These are phyloP conservation scores for Dactylis glomerata DNA, from an alignment of 176 grass and related monocot species.

Conservation along the genomic window DNA sequence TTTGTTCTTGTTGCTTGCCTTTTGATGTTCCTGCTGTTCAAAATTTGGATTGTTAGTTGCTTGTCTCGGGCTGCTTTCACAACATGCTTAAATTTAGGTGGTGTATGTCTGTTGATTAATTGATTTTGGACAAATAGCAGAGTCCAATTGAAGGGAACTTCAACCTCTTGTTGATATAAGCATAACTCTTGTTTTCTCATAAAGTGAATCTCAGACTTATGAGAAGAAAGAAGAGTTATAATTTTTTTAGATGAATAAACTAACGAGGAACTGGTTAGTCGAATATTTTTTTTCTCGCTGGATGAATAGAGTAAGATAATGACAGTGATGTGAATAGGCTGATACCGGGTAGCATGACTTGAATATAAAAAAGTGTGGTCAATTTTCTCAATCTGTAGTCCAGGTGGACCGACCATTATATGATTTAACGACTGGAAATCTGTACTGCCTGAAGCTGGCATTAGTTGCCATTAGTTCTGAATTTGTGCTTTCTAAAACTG, in stretches of 20 bases:
- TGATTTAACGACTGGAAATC: background rate
- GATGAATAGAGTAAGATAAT: background rate
- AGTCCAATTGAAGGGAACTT: background rate
- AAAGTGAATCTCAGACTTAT: background rate
- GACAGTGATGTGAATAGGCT: background rate
- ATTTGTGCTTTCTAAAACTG: background rate
- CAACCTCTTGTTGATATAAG: background rate
- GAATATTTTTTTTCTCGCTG: background rate
- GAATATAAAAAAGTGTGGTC: background rate
- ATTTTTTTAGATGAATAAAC: constrained; percentile 3
- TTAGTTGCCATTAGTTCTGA: constrained; percentile 22
- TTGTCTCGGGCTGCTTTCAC: background rate
- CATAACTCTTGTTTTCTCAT: background rate
- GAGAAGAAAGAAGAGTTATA: background rate
- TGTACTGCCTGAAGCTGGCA: background rate
- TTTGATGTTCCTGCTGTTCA: constrained; percentile 56
- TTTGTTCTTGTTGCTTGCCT: constrained; percentile 56
- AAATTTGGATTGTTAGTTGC: constrained; percentile 30
- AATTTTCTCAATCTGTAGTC: background rate
- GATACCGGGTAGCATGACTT: background rate
- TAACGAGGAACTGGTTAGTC: background rate
- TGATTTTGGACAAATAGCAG: background rate
- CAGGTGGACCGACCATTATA: background rate
- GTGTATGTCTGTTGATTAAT: background rate
- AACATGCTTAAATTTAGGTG: background rate